These are phyloP conservation scores for Tricholoma bakamatsutake DNA, from an alignment of 768 basidiomycete species.

Conservation along the genomic window DNA sequence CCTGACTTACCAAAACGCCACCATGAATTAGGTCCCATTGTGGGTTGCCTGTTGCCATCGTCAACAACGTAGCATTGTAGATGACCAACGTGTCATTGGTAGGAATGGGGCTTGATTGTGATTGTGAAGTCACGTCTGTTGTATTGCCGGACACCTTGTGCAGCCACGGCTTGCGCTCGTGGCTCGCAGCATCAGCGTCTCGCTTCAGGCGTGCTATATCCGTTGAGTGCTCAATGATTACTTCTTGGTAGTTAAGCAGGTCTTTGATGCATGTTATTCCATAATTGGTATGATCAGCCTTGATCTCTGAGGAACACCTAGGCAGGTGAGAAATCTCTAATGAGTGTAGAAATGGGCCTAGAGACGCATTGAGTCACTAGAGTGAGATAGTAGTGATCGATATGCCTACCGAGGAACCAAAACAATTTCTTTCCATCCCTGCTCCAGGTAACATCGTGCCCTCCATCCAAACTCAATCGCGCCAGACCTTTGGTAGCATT, in stretches of 20 bases:
- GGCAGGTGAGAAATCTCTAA: conserved; percentile 48
- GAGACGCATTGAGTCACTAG: background rate
- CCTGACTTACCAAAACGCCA: conserved; percentile 47
- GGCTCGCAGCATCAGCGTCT: conserved; percentile 31
- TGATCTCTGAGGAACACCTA: conserved; percentile 42
- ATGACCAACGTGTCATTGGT: conserved; percentile 50
- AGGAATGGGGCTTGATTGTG: background rate
- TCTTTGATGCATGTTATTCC: conserved; percentile 58
- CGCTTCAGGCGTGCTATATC: conserved; percentile 54
- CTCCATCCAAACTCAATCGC: conserved; percentile 66
- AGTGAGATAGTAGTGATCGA: background rate
- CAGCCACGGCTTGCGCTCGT: conserved; percentile 15
- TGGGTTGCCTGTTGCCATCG: conserved; percentile 54
- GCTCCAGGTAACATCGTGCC: conserved; percentile 63
- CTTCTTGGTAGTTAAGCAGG: conserved; percentile 51
- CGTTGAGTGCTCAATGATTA: conserved; percentile 54
- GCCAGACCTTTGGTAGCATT: conserved; percentile 58
- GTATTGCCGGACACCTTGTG: background rate
- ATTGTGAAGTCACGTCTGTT: background rate
- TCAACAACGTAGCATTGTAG: conserved; percentile 63
- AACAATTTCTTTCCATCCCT: conserved; percentile 59
- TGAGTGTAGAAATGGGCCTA: conserved; percentile 61
- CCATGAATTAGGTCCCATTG: conserved; percentile 44
- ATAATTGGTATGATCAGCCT: conserved; percentile 45
- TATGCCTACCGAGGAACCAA: conserved; percentile 62